phyloP scores from a whole-genome alignment of 345 rosid genomes.

The Atalantia buxifolia region DNA sequence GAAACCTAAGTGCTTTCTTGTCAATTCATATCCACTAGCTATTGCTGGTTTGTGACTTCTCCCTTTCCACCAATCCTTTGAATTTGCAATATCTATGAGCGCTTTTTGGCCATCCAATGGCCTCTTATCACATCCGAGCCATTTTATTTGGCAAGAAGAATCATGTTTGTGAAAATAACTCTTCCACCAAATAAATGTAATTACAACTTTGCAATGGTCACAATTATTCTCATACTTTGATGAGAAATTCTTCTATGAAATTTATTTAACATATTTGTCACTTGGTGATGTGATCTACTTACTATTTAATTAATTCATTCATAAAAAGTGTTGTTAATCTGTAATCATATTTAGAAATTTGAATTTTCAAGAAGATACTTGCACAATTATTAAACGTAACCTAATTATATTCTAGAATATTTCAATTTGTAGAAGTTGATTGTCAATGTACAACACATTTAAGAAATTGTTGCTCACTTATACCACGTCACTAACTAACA shows the following conservation, averaged over 20 bases:
- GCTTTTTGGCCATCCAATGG: conserved; percentile 2
- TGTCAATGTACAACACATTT: not conserved
- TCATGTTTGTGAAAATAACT: not conserved
- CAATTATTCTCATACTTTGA: not conserved
- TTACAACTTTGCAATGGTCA: not conserved
- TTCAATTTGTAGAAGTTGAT: too few relatives aligned
- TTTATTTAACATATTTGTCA: too few relatives aligned
- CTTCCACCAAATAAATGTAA: not conserved
- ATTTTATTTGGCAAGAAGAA: not conserved
- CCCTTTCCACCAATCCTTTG: conserved; percentile 2
- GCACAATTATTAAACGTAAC: not conserved
- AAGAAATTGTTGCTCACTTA: not conserved
- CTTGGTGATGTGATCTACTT: not conserved
- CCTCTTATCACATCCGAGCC: not conserved
- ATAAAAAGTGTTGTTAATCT: not conserved
- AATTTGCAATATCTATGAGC: not conserved
- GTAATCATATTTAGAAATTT: too few relatives aligned
- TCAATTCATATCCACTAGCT: not conserved
- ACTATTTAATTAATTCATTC: not conserved
- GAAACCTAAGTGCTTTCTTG: not conserved
- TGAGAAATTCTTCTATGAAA: too few relatives aligned
- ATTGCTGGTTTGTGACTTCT: not conserved
- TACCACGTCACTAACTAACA: not conserved
- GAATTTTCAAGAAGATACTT: not conserved
- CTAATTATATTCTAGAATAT: not conserved